Evolutionary conservation across 139 green algal genomes (phyloP).

Genomic region (Diplosphaera chodatii): DNA sequence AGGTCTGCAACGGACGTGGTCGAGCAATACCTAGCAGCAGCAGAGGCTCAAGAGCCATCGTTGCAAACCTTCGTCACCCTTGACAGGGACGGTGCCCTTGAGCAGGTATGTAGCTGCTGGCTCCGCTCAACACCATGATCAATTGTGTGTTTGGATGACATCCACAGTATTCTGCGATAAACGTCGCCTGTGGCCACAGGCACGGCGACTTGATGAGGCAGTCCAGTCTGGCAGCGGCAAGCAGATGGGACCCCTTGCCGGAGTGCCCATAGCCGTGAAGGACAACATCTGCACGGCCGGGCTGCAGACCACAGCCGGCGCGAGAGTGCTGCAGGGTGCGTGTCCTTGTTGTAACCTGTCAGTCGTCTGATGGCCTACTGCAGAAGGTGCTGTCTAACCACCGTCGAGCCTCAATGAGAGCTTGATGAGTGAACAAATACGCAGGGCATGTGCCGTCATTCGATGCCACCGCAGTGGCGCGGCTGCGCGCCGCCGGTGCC

Average conservation of each 20-base stretch:
- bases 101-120: conserved; percentile 13
- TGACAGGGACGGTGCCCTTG: conserved; percentile 17
- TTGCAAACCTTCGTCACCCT: conserved; percentile 45
- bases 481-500: conserved; percentile 65
- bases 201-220: conserved; percentile 24
- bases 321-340: conserved; percentile 51
- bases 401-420: too few relatives aligned
- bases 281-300: conserved; percentile 92
- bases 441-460: conserved; percentile 59
- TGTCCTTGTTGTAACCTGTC: too few relatives aligned
- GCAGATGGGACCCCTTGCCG: conserved; percentile 54
- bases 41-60: conserved; percentile 23
- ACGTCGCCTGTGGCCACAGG: too few relatives aligned
- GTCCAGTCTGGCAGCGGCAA: conserved; percentile 12
- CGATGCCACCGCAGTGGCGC: conserved; percentile 67
- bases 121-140: too few relatives aligned
- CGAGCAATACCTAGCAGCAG: conserved; percentile 31
- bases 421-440: too few relatives aligned
- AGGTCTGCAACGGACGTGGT: conserved; percentile 39
- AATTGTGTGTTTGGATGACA: too few relatives aligned
- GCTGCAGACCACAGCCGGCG: conserved; percentile 81
- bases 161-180: too few relatives aligned
- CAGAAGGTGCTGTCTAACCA: too few relatives aligned
- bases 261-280: conserved; percentile 84
- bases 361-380: too few relatives aligned